These are phyloP conservation scores for Dryas integrifolia DNA, from an alignment of 331 rosid genomes.

Conservation along the genomic window DNA sequence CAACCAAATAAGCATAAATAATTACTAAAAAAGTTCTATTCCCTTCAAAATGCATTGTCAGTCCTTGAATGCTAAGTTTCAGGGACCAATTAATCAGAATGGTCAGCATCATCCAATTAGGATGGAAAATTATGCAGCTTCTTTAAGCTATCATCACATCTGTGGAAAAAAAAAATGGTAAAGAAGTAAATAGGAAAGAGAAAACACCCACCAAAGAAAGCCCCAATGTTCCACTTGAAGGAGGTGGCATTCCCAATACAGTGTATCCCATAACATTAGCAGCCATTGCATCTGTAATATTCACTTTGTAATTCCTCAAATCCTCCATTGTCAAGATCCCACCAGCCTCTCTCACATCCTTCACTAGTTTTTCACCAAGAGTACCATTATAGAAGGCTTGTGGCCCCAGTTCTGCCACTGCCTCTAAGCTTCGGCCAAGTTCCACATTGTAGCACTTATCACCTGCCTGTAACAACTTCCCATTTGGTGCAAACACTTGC, in stretches of 20 bases:
- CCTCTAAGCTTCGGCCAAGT: conserved; percentile 61
- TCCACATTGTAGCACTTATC: conserved; percentile 65
- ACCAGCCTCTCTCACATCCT: conserved; percentile 73
- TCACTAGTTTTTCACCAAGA: conserved; percentile 69
- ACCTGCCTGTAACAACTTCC: conserved; percentile 55
- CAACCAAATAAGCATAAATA: no score
- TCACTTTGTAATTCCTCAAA: conserved; percentile 53
- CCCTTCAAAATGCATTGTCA: no score
- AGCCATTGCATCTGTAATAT: conserved; percentile 42
- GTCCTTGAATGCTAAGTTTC: no score
- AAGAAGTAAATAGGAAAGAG: conserved; percentile 5
- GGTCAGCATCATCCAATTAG: background rate
- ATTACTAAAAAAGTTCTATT: no score
- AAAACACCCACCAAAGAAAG: conserved; percentile 64
- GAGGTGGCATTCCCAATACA: conserved; percentile 60
- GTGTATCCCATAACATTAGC: conserved; percentile 43
- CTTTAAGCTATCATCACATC: background rate
- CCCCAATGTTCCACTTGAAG: conserved; percentile 64
- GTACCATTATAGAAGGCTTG: conserved; percentile 75
- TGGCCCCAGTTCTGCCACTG: conserved; percentile 70
- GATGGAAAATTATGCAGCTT: background rate
- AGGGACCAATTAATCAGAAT: background rate
- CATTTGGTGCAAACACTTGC: conserved; percentile 65
- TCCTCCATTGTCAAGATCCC: conserved; percentile 91
- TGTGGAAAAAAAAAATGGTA: conserved; percentile 1